These are phyloP conservation scores for Striga asiatica DNA, from an alignment of 257 asterid genomes.

Conservation along the genomic window DNA sequence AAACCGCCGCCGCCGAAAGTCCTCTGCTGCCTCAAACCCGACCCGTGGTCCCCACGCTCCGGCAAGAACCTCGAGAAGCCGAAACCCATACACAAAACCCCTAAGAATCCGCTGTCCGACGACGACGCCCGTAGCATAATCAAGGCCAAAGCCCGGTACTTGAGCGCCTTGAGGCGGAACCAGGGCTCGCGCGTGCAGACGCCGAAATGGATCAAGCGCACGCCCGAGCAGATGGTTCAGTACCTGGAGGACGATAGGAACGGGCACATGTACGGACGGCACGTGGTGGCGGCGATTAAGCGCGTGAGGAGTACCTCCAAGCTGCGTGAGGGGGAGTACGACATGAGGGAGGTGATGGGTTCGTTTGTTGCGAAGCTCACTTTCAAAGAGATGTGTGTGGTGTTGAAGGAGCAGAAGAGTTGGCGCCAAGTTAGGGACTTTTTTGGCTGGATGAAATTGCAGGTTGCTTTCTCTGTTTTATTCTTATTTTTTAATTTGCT, in stretches of 20 bases:
- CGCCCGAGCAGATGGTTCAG: conserved; percentile 88
- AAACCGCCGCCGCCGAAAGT: conserved; percentile 20
- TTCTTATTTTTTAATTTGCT: neutral
- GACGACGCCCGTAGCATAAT: conserved; percentile 93
- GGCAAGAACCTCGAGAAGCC: conserved; percentile 50
- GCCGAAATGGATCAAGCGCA: conserved; percentile 80
- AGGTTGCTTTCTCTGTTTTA: conserved; percentile 30
- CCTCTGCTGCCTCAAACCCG: conserved; percentile 53
- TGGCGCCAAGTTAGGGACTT: conserved; percentile 95
- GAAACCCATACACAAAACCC: conserved; percentile 61
- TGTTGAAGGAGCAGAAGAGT: conserved; percentile 80
- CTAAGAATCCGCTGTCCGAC: conserved; percentile 73
- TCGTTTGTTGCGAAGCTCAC: conserved; percentile 82
- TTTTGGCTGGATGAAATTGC: conserved; percentile 91
- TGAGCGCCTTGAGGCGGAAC: conserved; percentile 70
- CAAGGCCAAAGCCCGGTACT: conserved; percentile 72
- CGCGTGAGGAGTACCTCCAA: conserved; percentile 64
- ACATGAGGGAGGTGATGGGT: conserved; percentile 74
- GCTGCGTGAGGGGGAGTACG: conserved; percentile 52
- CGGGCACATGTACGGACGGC: conserved; percentile 75
- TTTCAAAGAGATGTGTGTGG: conserved; percentile 86
- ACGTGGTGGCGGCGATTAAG: conserved; percentile 85
- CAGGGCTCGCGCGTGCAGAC: conserved; percentile 87
- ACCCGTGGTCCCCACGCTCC: conserved; percentile 87
- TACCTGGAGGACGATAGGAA: conserved; percentile 83